Evolutionary conservation across 2,329 filamentous ascomycete genomes (phyloP).

Genomic region (Simplicillium sp.): DNA sequence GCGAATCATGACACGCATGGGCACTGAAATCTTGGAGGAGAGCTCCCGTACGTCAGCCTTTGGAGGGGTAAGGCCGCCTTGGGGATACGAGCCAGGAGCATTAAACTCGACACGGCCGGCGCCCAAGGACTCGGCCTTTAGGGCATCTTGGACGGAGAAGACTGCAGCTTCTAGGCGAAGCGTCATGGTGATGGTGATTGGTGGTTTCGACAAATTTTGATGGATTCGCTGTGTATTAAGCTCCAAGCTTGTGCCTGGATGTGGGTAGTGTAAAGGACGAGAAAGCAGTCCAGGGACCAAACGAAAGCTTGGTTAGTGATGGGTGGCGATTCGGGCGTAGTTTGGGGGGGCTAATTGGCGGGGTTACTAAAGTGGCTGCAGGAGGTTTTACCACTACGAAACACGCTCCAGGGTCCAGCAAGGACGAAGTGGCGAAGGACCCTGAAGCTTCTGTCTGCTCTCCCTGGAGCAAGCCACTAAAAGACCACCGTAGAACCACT

Average conservation of each 20-base stretch:
- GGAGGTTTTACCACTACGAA: too few species aligned
- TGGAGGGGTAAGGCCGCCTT: slow-evolving; percentile 42
- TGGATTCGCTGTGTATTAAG: background rate
- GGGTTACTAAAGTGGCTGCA: too few species aligned
- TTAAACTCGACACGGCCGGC: slow-evolving; percentile 46
- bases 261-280: too few species aligned
- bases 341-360: too few species aligned
- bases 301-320: too few species aligned
- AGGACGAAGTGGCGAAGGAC: too few species aligned
- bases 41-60: slow-evolving; percentile 26
- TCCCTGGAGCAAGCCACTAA: too few species aligned
- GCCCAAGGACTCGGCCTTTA: slow-evolving; percentile 28
- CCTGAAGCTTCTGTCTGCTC: too few species aligned
- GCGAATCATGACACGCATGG: slow-evolving; percentile 46
- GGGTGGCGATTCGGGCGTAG: too few species aligned
- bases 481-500: too few species aligned
- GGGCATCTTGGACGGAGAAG: slow-evolving; percentile 34
- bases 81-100: slow-evolving; percentile 35
- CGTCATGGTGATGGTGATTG: slow-evolving; percentile 3
- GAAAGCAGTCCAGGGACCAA: too few species aligned
- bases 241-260: background rate
- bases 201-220: background rate
- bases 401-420: too few species aligned
- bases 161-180: slow-evolving; percentile 42
- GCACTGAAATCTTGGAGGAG: slow-evolving; percentile 17